Evolutionary conservation across 176 grass and related monocot species (phyloP).

Genomic region (Eleusine coracana): DNA sequence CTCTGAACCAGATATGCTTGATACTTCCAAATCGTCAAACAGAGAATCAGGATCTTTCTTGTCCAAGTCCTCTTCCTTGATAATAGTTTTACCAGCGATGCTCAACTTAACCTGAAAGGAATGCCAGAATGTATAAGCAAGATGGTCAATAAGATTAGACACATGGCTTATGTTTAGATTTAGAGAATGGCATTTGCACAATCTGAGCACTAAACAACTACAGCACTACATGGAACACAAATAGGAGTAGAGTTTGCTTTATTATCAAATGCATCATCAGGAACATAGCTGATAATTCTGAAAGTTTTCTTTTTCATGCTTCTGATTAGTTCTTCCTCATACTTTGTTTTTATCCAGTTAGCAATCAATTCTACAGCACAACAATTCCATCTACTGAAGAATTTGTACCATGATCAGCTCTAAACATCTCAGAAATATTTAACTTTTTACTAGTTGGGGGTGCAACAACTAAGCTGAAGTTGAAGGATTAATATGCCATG

Average conservation of each 20-base stretch:
- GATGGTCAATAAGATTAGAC: not conserved
- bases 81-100: conserved; percentile 80
- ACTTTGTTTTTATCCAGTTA: not conserved
- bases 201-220: not conserved
- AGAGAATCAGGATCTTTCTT: conserved; percentile 62
- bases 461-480: not conserved
- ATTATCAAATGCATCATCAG: conserved; percentile 1
- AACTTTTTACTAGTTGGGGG: not conserved
- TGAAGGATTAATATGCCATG: not conserved
- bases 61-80: conserved; percentile 90
- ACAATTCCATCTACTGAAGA: not conserved
- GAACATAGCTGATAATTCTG: conserved; percentile 4
- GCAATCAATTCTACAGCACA: not conserved
- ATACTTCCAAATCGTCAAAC: conserved; percentile 85
- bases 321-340: not conserved
- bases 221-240: not conserved
- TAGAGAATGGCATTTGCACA: conserved; percentile 11
- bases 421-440: not conserved
- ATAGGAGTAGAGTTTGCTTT: not conserved
- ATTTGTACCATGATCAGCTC: not conserved
- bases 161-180: not conserved
- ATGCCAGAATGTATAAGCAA: conserved; percentile 23
- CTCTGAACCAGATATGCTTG: conserved; percentile 96
- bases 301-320: not conserved
- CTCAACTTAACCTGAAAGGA: conserved; percentile 76